A percentile compares a stretch with the other conserved stretches of the same genome.
phyloP scores from a whole-genome alignment of 192 early-diverging fungal species.

The Bifiguratus adelaidae region DNA sequence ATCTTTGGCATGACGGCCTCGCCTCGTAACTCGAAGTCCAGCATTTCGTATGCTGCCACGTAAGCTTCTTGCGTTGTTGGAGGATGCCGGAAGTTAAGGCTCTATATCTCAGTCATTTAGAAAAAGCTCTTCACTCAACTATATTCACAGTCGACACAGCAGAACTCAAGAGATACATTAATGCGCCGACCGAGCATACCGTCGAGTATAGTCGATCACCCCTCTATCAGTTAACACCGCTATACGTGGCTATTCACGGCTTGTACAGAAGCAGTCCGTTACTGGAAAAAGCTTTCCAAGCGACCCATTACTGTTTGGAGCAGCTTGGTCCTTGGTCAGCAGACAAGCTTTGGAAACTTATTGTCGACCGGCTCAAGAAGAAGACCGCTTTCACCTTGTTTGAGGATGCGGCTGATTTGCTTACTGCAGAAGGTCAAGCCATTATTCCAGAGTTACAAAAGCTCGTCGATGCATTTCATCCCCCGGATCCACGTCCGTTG shows the following conservation, averaged over 20 bases:
- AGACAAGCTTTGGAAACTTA: constrained; percentile 53
- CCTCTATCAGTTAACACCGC: constrained; percentile 21
- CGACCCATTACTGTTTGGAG: constrained; percentile 24
- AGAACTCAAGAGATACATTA: constrained; percentile 15
- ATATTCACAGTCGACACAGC: constrained; percentile 45
- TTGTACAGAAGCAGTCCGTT: constrained; percentile 18
- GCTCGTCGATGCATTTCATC: no score
- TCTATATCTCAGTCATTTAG: constrained; percentile 36
- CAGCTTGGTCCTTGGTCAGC: constrained; percentile 73
- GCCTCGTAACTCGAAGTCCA: constrained; percentile 36
- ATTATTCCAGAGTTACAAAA: no score
- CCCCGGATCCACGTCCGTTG: no score
- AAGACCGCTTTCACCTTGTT: no score
- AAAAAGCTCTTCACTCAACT: constrained; percentile 35
- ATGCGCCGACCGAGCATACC: constrained; percentile 27
- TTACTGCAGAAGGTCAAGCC: constrained; percentile 7
- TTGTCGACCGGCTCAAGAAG: constrained; percentile 26
- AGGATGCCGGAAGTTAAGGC: no score
- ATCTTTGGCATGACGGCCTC: constrained; percentile 94
- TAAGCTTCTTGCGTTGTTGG: neutral
- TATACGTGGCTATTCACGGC: constrained; percentile 23
- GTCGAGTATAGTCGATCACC: constrained; percentile 40
- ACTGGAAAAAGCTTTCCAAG: constrained; percentile 27
- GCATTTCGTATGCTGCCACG: constrained; percentile 3
- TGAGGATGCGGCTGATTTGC: no score